Conservation (phyloP, 176 grass and related monocot species). For the Dactylis glomerata region DNA sequence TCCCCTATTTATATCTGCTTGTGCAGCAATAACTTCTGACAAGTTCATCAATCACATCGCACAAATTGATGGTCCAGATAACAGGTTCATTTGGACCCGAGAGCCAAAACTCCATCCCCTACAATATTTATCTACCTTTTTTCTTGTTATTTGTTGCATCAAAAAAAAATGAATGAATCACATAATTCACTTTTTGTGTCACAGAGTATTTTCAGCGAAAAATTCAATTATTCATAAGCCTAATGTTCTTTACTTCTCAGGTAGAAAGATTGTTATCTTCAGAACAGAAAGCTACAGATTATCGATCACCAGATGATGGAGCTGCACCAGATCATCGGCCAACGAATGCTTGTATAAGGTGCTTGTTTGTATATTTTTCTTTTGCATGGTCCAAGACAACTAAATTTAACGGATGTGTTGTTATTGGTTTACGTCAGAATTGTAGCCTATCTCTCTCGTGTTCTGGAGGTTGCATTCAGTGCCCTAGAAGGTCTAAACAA, state of each 20-base stretch:
- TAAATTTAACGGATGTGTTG: conserved; percentile 43
- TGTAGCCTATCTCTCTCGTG: conserved; percentile 96
- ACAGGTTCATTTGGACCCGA: no score
- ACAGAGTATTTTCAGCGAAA: background rate
- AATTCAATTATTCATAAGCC: conserved; percentile 4
- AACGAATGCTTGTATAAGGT: conserved; percentile 97
- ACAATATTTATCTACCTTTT: conserved; percentile 7
- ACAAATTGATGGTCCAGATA: no score
- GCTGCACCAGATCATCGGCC: conserved; percentile 89
- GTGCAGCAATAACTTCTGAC: no score
- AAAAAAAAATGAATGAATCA: background rate
- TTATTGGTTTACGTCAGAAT: conserved; percentile 64
- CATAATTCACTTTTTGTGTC: background rate
- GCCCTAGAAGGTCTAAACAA: conserved; percentile 97
- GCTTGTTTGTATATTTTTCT: conserved; percentile 26
- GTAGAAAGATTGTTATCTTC: no score
- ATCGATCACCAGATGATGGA: conserved; percentile 92
- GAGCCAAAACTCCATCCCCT: no score
- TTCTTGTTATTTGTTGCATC: background rate
- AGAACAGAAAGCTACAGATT: conserved; percentile 69
- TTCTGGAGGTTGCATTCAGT: conserved; percentile 96
- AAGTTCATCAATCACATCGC: no score
- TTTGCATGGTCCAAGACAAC: conserved; percentile 26
- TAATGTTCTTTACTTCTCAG: background rate
- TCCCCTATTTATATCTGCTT: no score